Percentiles rank a stretch among this genome's conserved stretches.
These are phyloP conservation scores for Syzygium jambos DNA, from an alignment of 345 rosid genomes.

Conservation along the genomic window DNA sequence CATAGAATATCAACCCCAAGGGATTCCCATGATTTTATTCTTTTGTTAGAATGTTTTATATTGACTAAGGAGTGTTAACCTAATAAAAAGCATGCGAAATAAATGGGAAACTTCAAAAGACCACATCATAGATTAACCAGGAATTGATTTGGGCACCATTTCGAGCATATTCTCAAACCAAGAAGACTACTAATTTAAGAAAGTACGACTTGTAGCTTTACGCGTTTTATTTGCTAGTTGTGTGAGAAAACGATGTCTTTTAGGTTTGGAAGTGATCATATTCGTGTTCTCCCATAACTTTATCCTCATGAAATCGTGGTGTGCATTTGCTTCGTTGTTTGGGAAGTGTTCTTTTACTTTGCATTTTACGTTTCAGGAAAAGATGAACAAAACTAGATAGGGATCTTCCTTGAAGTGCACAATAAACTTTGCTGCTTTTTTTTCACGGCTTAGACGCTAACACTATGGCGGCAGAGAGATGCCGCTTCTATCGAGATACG, in stretches of 20 bases:
- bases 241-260: background rate
- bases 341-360: background rate
- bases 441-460: background rate
- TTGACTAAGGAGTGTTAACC: background rate
- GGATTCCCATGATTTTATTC: background rate
- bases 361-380: background rate
- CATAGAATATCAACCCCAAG: too few relatives aligned
- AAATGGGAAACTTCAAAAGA: background rate
- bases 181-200: background rate
- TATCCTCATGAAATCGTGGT: background rate
- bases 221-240: background rate
- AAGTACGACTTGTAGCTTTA: background rate
- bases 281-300: background rate
- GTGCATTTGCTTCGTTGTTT: background rate
- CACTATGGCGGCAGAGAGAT: background rate
- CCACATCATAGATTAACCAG: background rate
- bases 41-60: background rate
- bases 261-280: background rate
- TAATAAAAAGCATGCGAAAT: background rate
- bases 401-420: background rate
- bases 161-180: background rate
- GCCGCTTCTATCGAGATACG: background rate
- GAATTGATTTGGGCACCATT: background rate
- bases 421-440: background rate
- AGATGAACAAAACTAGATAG: too few relatives aligned